Evolutionary conservation across 164 flowering plant species (phyloP), one percentile per base, ranked within the genome.

Genomic region (Vitis amurensis): DNA sequence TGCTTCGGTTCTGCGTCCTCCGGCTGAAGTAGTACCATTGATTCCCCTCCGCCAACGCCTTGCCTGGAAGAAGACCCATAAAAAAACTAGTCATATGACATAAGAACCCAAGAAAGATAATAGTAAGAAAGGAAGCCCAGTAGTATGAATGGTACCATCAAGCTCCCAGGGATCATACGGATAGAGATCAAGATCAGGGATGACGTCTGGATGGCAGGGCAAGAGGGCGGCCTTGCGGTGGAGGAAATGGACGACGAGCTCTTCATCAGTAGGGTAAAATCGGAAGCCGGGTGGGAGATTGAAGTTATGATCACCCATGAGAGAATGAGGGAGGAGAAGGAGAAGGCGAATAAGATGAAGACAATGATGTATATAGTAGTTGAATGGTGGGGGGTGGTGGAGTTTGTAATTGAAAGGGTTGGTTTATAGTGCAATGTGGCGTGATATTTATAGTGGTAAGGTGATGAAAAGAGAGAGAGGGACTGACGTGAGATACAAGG

Each of bases 131-230:
- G 44, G 44, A 37, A 3, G 44, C 4, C 44, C 6, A 37, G 44
- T 6, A 37, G 7, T 52, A 49, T 52, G 3, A 15, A 65, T 23
- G 50, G 1, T 74, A 93, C 98, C 98, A 50, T 83, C 70, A 23
- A 94, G 89, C 23, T 91, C 89, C 98, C 98, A 94, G 19, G 98
- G 98, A 83, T 94, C 93, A 58, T 83, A 88, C 2, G 88, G 86
- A 64, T 76, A 80, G 73, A 87, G 87, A 60, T 87, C 85, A 23
- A 91, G 92, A 75, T 91, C 97, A 11, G 97, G 96, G 71, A 94
- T 91, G 75, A 88, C 78, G 56, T 88, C 90, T 0, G 97, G 96
- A 27, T 86, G 87, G 72, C 81, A 85, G 16, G 96, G 91, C 29
- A 88, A 68, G 68, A 81, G 86, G 12, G 84, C 58, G 0, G 86